Evolutionary conservation across 148 eudicot genomes (phyloP), one percentile per base, ranked within the genome.

Genomic region (Vaccinium macrocarpon): DNA sequence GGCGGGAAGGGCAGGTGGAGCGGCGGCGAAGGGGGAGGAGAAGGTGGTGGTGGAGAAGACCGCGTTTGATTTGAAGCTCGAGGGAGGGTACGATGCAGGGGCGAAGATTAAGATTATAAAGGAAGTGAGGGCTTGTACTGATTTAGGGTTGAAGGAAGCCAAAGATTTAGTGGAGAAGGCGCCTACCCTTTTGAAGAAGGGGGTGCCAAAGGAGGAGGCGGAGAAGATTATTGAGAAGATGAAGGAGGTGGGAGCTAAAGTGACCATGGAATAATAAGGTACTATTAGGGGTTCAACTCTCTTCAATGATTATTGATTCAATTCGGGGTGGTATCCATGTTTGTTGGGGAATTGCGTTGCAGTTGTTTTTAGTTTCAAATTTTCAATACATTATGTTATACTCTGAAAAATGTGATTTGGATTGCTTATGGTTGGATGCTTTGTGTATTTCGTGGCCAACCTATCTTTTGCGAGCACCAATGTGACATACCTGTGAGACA

Each of bases 141-240:
- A 92, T 76, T 85, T 94, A 59, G 99, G 99, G 61, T 87, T 96
- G 92, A 96, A 95, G 90, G 99, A 96, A 80, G 99, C 99, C 0
- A 96, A 96, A 59, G 99, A 95, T 38, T 86, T 96, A 88, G 99
- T 96, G 81, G 99, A 96, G 88, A 96, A 93, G 82, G 99, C 99
- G 4, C 99, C 99, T 1, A 89, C 93, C 0, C 89, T 94, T 86
- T 89, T 96, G 93, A 96, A 95, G 92, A 91, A 88, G 27, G 98
- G 93, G 6, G 98, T 96, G 21, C 32, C 92, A 12, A 96, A 96
- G 83, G 99, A 94, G 62, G 99, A 94, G 76, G 99, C 95, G 0
- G 96, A 96, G 84, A 93, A 94, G 93, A 93, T 96, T 72, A 87
- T 95, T 49, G 95, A 90, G 89, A 96, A 96, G 90, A 86, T 96